phyloP scores from a whole-genome alignment of 441 rosid species.

The Populus hybrid region DNA sequence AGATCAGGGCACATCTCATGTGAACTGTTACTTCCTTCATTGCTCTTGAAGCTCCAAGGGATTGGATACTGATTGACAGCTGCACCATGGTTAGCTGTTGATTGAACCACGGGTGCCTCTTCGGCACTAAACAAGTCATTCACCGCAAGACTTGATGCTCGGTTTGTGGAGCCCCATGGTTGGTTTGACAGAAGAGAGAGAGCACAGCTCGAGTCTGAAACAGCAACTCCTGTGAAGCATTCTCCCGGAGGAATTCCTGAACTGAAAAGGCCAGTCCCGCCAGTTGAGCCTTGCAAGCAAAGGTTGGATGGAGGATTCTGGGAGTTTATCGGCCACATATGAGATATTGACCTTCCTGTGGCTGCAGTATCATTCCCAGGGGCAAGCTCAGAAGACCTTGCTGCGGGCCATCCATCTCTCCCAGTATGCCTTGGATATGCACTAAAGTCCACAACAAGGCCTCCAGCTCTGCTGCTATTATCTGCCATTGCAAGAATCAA shows the following conservation, averaged over 20 bases:
- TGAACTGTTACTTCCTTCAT: constrained; percentile 30
- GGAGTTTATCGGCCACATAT: constrained; percentile 47
- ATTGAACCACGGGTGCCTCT: constrained; percentile 44
- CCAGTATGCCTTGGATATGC: constrained; percentile 39
- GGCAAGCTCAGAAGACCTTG: constrained; percentile 39
- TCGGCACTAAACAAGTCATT: constrained; percentile 38
- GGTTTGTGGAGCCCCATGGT: constrained; percentile 54
- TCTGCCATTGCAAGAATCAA: constrained; percentile 38
- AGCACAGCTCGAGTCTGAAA: constrained; percentile 80
- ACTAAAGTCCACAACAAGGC: constrained; percentile 62
- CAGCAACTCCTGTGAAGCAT: constrained; percentile 57
- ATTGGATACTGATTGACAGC: constrained; percentile 32
- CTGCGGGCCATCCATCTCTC: constrained; percentile 44
- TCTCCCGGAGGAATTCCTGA: constrained; percentile 51
- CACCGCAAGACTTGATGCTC: constrained; percentile 30
- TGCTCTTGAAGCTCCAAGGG: constrained; percentile 58
- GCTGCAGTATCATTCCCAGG: constrained; percentile 30
- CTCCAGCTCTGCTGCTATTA: constrained; percentile 42
- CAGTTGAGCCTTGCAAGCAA: constrained; percentile 50
- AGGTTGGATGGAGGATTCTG: constrained; percentile 49
- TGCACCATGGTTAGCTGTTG: constrained; percentile 36
- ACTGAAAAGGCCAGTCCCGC: constrained; percentile 46
- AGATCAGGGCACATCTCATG: constrained; percentile 41
- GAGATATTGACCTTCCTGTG: constrained; percentile 37
- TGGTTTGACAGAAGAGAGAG: constrained; percentile 99